Evolutionary conservation across 2,329 filamentous ascomycete genomes (phyloP), one percentile per base, ranked within the genome.

Genomic region (Fusarium sp.): DNA sequence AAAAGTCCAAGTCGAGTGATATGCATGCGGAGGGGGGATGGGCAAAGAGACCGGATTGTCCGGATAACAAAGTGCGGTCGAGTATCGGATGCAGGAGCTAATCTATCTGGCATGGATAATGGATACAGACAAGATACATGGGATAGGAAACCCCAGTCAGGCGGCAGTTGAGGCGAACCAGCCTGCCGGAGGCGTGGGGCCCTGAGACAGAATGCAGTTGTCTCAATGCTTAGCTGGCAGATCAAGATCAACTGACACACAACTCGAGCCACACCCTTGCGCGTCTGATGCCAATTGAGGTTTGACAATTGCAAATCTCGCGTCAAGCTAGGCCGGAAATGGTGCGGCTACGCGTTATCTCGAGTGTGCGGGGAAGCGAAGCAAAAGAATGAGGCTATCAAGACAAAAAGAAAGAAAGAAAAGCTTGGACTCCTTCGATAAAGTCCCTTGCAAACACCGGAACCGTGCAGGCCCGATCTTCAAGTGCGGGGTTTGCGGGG

Each of bases 231-330:
- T 53, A 36, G 51, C 51, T 55, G 51, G 51, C 33, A 55, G 13
- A 25, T 25, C 31, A 20, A 51, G 25, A 27, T 46, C 42, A 46
- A 46, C 46, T 29, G 46, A 51, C 27, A 38, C 50, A 20, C 23
- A 33, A 44, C 33, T 40, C 7, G 36, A 40, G n/a, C 4, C 31
- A 57, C 36, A 20, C 49, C 67, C 67, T 44, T 64, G 64, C 36
- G 42, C 44, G 49, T 54, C 64, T 54, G 58, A 56, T 70, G 23
- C 68, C 68, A 23, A 65, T 68, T 69, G 65, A 61, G 68, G 68
- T 31, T 71, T 62, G 54, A 10, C 46, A 54, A 59, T 34, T 50
- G 65, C 68, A 70, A 71, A 71, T 70, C 61, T 58, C 65, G 68
- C 68, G 68, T 71, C 61, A 68, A 57, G 57, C 68, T 66, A 71